These are phyloP conservation scores for Pelargonium cotyledonis DNA, from an alignment of 441 rosid species.

Conservation along the genomic window DNA sequence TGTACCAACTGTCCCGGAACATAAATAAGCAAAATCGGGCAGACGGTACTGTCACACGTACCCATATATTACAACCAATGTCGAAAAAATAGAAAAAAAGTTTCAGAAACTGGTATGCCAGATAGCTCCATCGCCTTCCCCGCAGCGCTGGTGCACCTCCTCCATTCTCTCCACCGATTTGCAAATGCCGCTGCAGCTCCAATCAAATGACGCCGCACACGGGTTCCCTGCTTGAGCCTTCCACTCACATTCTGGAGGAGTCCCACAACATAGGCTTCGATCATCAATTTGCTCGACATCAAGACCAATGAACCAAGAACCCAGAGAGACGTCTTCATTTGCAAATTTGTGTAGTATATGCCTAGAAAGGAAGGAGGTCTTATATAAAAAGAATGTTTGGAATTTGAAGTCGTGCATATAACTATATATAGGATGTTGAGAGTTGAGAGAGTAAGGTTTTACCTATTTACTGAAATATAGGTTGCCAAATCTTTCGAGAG, in stretches of 20 bases:
- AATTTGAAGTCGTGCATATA: not conserved
- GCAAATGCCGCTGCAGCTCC: slow-evolving; percentile 19
- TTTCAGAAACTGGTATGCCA: slow-evolving; percentile 10
- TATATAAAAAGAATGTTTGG: not conserved
- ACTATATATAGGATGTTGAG: not conserved
- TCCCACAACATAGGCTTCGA: slow-evolving; percentile 78
- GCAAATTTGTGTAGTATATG: slow-evolving; percentile 77
- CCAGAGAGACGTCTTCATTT: slow-evolving; percentile 83
- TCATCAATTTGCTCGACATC: slow-evolving; percentile 84
- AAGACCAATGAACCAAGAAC: slow-evolving; percentile 73
- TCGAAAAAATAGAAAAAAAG: not conserved
- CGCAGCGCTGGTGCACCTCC: slow-evolving; percentile 17
- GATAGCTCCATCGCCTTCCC: slow-evolving; percentile 11
- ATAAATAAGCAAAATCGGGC: slow-evolving; percentile 7
- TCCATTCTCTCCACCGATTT: slow-evolving; percentile 14
- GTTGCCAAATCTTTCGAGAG: slow-evolving; percentile 81
- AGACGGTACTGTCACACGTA: not conserved
- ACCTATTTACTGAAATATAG: slow-evolving; percentile 66
- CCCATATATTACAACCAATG: not conserved
- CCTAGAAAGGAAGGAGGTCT: slow-evolving; percentile 22
- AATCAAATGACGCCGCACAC: slow-evolving; percentile 50
- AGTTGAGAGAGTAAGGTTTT: not conserved
- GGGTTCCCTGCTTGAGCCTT: slow-evolving; percentile 63
- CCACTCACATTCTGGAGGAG: slow-evolving; percentile 78
- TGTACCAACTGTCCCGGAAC: slow-evolving; percentile 4